phyloP scores from a whole-genome alignment of 495 filamentous ascomycete species.

The Bacidia rubella region DNA sequence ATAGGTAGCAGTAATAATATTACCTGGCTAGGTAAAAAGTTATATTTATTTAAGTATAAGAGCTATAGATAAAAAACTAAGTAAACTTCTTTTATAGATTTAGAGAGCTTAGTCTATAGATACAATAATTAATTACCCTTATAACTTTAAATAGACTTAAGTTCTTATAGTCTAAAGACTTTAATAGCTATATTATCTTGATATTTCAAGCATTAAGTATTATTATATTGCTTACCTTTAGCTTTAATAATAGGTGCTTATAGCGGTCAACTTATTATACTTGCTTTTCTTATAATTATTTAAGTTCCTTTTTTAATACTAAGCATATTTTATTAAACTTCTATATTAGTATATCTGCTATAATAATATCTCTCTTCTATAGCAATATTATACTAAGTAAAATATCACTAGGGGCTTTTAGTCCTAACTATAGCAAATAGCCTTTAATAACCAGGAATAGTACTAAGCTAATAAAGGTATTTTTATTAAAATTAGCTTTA shows the following conservation, averaged over 20 bases:
- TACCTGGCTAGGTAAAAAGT: background rate
- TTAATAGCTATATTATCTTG: background rate
- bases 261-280: too few species aligned
- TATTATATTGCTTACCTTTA: background rate
- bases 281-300: background rate
- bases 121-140: background rate
- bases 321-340: background rate
- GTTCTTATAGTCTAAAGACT: background rate
- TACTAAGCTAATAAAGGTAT: background rate
- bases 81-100: background rate
- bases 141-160: background rate
- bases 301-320: background rate
- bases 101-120: background rate
- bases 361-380: background rate
- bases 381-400: background rate
- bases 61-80: conserved; percentile 1
- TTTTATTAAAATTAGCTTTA: background rate
- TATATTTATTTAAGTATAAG: conserved; percentile 1
- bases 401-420: background rate
- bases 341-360: background rate
- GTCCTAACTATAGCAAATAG: background rate
- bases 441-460: background rate
- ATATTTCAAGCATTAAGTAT: background rate
- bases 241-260: background rate
- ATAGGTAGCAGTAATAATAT: background rate